A percentile compares a stretch with the other conserved stretches of the same genome.
Evolutionary conservation across 2,329 filamentous ascomycete species (phyloP).

Genomic region (Alternaria atra): DNA sequence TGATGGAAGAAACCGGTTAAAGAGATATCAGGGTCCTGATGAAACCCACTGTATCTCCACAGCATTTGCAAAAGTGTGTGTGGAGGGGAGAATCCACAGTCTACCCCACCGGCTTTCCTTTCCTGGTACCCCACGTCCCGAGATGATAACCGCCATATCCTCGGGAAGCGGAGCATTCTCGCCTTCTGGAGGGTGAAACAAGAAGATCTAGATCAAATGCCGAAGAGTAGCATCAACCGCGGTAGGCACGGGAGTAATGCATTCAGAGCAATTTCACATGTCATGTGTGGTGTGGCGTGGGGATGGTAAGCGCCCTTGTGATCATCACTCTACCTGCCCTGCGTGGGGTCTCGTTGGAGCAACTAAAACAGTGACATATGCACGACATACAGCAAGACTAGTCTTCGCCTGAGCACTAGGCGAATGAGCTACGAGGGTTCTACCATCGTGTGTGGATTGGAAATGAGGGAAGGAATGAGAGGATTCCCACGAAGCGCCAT

Average conservation of each 20-base stretch:
- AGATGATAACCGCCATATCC: neutral
- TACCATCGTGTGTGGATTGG: neutral
- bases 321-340: neutral
- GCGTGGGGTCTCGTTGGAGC: neutral
- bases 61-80: neutral
- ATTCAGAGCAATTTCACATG: neutral
- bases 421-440: neutral
- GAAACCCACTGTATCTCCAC: neutral
- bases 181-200: neutral
- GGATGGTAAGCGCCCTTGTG: neutral
- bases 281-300: neutral
- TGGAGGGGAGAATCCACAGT: neutral
- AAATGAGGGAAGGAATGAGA: neutral
- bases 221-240: neutral
- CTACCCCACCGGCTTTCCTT: neutral
- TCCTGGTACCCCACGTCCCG: neutral
- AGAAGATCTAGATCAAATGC: neutral
- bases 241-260: neutral
- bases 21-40: neutral
- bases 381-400: neutral
- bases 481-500: neutral
- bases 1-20: neutral
- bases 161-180: neutral
- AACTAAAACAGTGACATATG: slow-evolving; percentile 2
- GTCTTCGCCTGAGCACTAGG: neutral